Evolutionary conservation across 331 rosid genomes (phyloP).

Genomic region (Phaseolus coccineus): DNA sequence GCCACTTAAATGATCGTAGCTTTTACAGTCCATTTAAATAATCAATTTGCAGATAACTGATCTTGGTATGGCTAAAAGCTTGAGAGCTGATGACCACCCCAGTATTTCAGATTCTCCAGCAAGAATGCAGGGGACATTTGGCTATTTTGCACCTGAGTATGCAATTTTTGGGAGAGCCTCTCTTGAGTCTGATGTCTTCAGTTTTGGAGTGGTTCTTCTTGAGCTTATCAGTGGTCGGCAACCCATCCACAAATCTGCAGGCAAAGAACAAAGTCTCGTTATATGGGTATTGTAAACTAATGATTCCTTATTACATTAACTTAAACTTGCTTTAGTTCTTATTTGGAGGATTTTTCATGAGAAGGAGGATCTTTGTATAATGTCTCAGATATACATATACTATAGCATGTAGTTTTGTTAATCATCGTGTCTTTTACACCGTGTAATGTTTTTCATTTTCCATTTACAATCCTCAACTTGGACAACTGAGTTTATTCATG

Average conservation of each 20-base stretch:
- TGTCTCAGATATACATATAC: not conserved
- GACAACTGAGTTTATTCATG: not conserved
- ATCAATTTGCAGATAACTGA: conserved; percentile 80
- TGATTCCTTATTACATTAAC: conserved; percentile 10
- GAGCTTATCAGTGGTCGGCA: conserved; percentile 94
- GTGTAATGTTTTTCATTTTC: conserved; percentile 3
- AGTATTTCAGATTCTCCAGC: conserved; percentile 86
- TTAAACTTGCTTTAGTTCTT: conserved; percentile 18
- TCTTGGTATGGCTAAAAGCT: conserved; percentile 92
- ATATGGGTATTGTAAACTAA: conserved; percentile 72
- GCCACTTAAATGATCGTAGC: conserved; percentile 6
- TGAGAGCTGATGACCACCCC: conserved; percentile 71
- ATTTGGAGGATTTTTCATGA: conserved; percentile 6
- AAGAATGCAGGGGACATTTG: conserved; percentile 97
- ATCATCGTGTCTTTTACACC: not conserved
- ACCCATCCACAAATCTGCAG: conserved; percentile 72
- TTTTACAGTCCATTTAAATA: not conserved
- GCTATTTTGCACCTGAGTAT: conserved; percentile 99
- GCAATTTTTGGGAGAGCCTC: conserved; percentile 92
- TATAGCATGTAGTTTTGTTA: not conserved
- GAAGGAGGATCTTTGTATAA: not conserved
- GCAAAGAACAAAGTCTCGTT: conserved; percentile 95
- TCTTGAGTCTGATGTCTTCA: conserved; percentile 90
- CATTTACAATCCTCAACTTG: conserved; percentile 18
- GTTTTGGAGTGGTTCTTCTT: conserved; percentile 98